These are phyloP conservation scores for Ulota crispa DNA, from an alignment of 225 moss, liverwort and hornwort species.

Conservation along the genomic window DNA sequence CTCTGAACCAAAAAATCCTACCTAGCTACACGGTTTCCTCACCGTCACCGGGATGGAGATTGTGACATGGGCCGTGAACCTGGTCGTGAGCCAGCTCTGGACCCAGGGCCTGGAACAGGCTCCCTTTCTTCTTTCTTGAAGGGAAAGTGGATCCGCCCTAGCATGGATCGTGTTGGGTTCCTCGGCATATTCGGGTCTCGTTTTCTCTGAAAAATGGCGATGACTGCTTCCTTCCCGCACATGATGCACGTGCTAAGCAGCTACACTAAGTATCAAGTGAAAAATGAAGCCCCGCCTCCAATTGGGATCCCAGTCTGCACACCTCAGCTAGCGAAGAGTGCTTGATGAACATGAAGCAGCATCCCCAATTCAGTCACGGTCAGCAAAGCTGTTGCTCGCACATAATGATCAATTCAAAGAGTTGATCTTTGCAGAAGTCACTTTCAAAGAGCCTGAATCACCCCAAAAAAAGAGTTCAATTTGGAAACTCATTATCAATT, in stretches of 20 bases:
- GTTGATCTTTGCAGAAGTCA: neutral
- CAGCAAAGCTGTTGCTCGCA: neutral
- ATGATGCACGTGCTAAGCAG: slow-evolving; percentile 12
- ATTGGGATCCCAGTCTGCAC: neutral
- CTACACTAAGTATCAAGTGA: neutral
- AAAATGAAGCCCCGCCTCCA: neutral
- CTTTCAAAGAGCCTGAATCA: neutral
- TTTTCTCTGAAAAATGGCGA: slow-evolving; percentile 20
- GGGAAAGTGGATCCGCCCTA: slow-evolving; percentile 44
- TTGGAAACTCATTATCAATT: neutral
- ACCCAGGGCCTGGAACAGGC: slow-evolving; percentile 24
- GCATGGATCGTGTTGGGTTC: slow-evolving; percentile 48
- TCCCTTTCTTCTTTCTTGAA: slow-evolving; percentile 45
- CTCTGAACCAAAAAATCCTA: neutral
- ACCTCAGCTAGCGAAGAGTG: neutral
- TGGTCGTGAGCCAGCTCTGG: slow-evolving; percentile 34
- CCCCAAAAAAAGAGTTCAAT: neutral
- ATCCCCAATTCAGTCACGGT: neutral
- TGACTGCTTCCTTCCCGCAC: slow-evolving; percentile 34
- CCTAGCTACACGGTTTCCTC: neutral
- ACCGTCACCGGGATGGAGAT: slow-evolving; percentile 14
- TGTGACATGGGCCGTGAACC: slow-evolving; percentile 33
- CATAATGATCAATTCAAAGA: neutral
- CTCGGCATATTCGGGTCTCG: slow-evolving; percentile 44
- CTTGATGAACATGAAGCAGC: neutral